Base-by-base conservation (phyloP, 805 yeast species). In the Candida rishiriensis region DNA sequence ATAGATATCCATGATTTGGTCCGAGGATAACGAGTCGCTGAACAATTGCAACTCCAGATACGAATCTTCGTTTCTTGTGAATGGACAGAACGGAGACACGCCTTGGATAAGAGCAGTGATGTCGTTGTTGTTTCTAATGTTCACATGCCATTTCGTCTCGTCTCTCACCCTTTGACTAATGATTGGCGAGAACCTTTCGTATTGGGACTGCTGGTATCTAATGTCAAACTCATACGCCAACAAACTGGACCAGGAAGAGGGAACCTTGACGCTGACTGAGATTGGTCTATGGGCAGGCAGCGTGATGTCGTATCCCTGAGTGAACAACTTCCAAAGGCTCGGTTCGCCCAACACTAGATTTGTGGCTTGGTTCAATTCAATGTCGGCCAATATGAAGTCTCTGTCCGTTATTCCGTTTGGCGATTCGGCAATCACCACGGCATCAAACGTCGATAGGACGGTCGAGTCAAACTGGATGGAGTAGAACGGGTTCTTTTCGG, bases 71-170 rank as follows among this genome's bases (percentile, higher is more conserved):
- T 62, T 42, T 47, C 54, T 52, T 3, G 49, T 45, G 31, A 58
- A 60, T 7, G 68, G 65, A 41, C 57, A 42, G 47, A 52, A 80
- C 4, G 93, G 89, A 0, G 93, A 81, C 18, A 79, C 72, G 28
- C 86, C 84, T 56, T 86, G 91, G 33, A 71, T 63, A 40, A 66
- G 66, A 33, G 71, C 60, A 47, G 56, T 68, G 46, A 69, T 62
- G n/a, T 69, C 62, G 17, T 69, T 59, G 16, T 68, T 60, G 3
- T 67, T 59, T 7, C 67, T 59, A 1, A 81, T 47, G 43, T 81
- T 73, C 9, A 84, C 63, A 54, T 81, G 85, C 89, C 91, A 90
- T 64, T 88, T 88, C 0, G 88, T 74, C 59, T 90, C 97, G 31
- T 79, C 81, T 10, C 70, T 66, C 3, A 78, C 68, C 66, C 76